Evolutionary conservation across 2,329 filamentous ascomycete species (phyloP), one percentile per base, ranked within the genome.

Genomic region (Furcasterigmium sp.): DNA sequence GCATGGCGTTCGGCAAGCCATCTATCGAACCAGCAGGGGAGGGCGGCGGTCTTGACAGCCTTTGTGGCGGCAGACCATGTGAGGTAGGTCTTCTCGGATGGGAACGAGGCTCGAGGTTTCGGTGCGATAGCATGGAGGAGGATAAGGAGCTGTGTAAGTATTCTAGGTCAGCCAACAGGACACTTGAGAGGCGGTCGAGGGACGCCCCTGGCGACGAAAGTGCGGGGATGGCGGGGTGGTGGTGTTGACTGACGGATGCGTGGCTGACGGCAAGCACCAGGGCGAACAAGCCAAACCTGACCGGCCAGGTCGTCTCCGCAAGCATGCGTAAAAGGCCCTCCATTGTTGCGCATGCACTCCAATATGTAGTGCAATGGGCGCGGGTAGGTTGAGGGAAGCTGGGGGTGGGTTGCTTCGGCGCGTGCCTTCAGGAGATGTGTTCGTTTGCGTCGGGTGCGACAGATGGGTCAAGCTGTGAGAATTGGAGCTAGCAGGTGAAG

Each of bases 1-100:
- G 72, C 64, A 56, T 70, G 76, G 58, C 76, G 78, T 62, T 78
- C 79, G 39, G 73, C 74, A 25, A 82, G 75, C 77, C 83, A 84
- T 60, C 75, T 73, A 62, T 96, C 89, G 59, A 87, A 82, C 91
- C 91, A 97, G 69, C 87, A 95, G 10, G 91, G 86, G 21, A 96
- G 72, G 52, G 65, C 60, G 48, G 70, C 80, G 39, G 70, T 67
- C 17, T 37, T 17, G 19, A 54, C 47, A 17, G 54, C 54, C 11
- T 70, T 69, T 40, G 85, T 84, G 53, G 84, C 73, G 32, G 82
- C 74, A 29, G 80, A 70, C 32, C 89, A 84, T 4, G 88, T 94
- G 39, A 81, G 76, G 70, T 91, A 98, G 29, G 76, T 82, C 69
- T 93, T 95, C 63, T 98, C 93, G 25, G 87, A 88, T 4, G 78